Conservation (phyloP, 352 stramenopile species). For the Globisporangium apiculatum region DNA sequence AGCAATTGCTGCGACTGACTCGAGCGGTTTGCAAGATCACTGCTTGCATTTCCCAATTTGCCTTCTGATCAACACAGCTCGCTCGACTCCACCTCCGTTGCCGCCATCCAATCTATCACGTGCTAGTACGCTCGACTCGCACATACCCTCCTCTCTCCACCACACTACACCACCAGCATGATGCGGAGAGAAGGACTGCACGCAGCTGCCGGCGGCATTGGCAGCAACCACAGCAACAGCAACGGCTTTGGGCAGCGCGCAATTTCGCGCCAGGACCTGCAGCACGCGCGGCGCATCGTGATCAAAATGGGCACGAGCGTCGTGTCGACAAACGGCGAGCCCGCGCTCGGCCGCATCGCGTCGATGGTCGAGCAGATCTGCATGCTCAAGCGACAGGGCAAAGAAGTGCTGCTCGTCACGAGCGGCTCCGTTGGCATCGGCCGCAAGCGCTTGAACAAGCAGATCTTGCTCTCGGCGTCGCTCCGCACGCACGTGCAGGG, state of each 20-base stretch:
- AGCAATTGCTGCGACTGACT: too few species aligned
- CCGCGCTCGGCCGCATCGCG: conserved; percentile 86
- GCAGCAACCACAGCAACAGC: conserved; percentile 1
- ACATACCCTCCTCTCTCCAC: background rate
- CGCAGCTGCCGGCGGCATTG: conserved; percentile 27
- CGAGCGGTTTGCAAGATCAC: too few species aligned
- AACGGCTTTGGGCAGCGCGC: conserved; percentile 23
- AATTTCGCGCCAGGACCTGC: conserved; percentile 62
- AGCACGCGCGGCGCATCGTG: conserved; percentile 86
- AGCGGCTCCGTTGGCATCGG: conserved; percentile 92
- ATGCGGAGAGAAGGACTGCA: conserved; percentile 51
- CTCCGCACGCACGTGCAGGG: conserved; percentile 83
- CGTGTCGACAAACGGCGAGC: conserved; percentile 91
- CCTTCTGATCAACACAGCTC: too few species aligned
- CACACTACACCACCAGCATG: conserved; percentile 13
- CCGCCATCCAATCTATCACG: background rate
- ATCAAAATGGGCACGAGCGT: conserved; percentile 96
- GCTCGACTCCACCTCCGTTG: too few species aligned
- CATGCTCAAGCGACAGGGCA: conserved; percentile 88
- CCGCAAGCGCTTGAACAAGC: conserved; percentile 91
- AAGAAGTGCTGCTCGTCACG: conserved; percentile 86
- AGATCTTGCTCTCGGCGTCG: conserved; percentile 85
- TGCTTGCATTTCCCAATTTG: too few species aligned
- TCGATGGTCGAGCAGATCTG: conserved; percentile 92
- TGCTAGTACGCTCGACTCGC: background rate